phyloP scores from a whole-genome alignment of 495 filamentous ascomycete genomes.

The Xylaria grammica region DNA sequence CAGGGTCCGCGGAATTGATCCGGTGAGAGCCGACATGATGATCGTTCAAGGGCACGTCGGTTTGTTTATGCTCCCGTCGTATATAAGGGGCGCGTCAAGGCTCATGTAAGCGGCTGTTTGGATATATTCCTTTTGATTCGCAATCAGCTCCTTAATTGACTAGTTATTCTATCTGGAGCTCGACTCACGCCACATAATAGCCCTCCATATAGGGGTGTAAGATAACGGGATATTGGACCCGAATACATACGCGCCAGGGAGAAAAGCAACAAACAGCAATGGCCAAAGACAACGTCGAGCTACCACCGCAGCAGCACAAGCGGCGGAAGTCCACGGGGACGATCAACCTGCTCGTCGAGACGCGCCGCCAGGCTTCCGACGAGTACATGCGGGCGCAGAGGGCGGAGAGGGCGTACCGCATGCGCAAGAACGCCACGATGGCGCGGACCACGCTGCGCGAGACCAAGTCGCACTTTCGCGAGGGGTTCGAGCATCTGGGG shows the following conservation, averaged over 20 bases:
- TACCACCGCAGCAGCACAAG: not conserved
- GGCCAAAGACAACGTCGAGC: not conserved
- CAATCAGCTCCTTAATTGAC: too few relatives aligned
- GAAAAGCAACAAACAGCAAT: not conserved
- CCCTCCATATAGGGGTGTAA: too few relatives aligned
- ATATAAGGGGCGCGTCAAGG: too few relatives aligned
- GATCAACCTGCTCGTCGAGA: slow-evolving; percentile 34
- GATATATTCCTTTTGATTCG: too few relatives aligned
- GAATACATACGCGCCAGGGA: too few relatives aligned
- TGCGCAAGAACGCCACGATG: slow-evolving; percentile 33
- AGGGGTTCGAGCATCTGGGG: slow-evolving; percentile 32
- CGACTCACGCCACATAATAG: too few relatives aligned
- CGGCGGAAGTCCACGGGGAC: slow-evolving; percentile 28
- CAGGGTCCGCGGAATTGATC: not conserved
- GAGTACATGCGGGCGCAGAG: slow-evolving; percentile 31
- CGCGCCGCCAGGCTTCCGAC: slow-evolving; percentile 31
- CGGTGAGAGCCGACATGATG: not conserved
- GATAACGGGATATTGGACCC: too few relatives aligned
- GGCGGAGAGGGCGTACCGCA: slow-evolving; percentile 37
- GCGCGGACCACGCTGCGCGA: slow-evolving; percentile 34
- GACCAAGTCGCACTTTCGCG: slow-evolving; percentile 32
- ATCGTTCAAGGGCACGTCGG: too few relatives aligned
- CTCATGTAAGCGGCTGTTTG: too few relatives aligned
- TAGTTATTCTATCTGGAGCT: too few relatives aligned
- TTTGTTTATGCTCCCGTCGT: too few relatives aligned